A percentile compares a stretch with the other conserved stretches of the same genome.
phyloP scores from a whole-genome alignment of 2,329 filamentous ascomycete genomes.

The Chaetomium globosum region DNA sequence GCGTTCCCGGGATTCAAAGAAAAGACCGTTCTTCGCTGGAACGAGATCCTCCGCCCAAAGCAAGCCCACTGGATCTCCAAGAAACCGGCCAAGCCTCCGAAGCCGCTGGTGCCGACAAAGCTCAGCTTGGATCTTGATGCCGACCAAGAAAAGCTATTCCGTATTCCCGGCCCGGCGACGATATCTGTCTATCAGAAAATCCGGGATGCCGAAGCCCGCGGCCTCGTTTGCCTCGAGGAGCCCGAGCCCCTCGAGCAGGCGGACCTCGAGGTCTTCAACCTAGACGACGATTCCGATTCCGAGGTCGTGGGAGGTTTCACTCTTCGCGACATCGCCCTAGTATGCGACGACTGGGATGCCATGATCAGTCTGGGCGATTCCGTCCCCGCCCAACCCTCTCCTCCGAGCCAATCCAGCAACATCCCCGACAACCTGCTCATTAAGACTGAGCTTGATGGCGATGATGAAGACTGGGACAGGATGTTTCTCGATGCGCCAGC shows the following conservation, averaged over 20 bases:
- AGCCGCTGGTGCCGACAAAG: constrained; percentile 82
- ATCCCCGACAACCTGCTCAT: constrained; percentile 36
- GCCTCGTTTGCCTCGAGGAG: constrained; percentile 48
- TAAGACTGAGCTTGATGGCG: constrained; percentile 52
- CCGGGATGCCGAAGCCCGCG: constrained; percentile 54
- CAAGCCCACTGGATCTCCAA: constrained; percentile 78
- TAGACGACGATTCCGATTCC: constrained; percentile 54
- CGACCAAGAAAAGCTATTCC: constrained; percentile 85
- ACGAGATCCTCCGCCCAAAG: constrained; percentile 79
- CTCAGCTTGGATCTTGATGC: constrained; percentile 81
- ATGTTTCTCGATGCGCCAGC: constrained; percentile 60
- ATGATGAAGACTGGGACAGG: constrained; percentile 65
- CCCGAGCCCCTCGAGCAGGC: constrained; percentile 48
- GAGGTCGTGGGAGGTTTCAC: constrained; percentile 74
- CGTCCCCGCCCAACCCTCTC: constrained; percentile 27
- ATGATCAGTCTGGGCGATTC: constrained; percentile 56
- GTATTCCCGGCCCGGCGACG: constrained; percentile 65
- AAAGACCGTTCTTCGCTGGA: constrained; percentile 74
- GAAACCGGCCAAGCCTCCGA: constrained; percentile 75
- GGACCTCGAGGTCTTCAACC: constrained; percentile 48
- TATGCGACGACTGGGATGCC: constrained; percentile 83
- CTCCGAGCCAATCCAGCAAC: constrained; percentile 24
- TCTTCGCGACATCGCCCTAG: constrained; percentile 77
- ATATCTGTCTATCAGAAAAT: constrained; percentile 59
- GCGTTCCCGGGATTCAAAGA: constrained; percentile 81